Evolutionary conservation across 257 asterid species (phyloP), one percentile per base, ranked within the genome.

Genomic region (Vinca minor): DNA sequence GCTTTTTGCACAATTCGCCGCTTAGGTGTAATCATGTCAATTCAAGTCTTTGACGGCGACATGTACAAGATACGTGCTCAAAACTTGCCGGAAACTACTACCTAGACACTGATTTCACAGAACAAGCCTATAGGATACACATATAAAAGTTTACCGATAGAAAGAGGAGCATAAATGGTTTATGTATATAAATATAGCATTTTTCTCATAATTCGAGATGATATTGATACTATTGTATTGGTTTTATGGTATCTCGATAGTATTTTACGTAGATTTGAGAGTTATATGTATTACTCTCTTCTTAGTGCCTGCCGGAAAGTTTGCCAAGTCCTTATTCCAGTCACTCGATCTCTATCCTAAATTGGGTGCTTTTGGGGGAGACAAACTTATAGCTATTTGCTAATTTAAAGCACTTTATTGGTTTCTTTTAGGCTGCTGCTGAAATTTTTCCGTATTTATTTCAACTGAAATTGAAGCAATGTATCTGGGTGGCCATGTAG

Each of bases 401-500:
- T 53, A 53, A 54, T 54, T 54, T 29, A 6, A 3, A 48, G n/a
- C 0, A 54, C 38, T 61, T 38, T 26, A 25, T 53, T 50, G 31
- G 62, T 42, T 66, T 46, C 41, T 38, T 46, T 57, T 69, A 70
- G 73, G n/a, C n/a, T 34, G 78, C 47, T 39, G 23, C 53, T 58
- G 56, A 48, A 25, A n/a, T 9, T 28, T 17, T 68, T 8, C 31
- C 35, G 21, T 23, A 14, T 10, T 6, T 14, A 52, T 52, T 50
- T 12, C 57, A 12, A 28, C 25, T 31, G 59, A 29, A n/a, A 53
- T 54, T 70, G 55, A 15, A 70, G 72, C 73, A 56, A 77, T 77
- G 82, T 61, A 12, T 59, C 52, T 68, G 57, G 81, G 75, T 45
- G 66, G 65, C 20, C 70, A 77, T 74, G 70, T 70, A 71, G 87